Conservation (phyloP, 1,139 yeast species). For the Lodderomyces oxycetoniae region DNA sequence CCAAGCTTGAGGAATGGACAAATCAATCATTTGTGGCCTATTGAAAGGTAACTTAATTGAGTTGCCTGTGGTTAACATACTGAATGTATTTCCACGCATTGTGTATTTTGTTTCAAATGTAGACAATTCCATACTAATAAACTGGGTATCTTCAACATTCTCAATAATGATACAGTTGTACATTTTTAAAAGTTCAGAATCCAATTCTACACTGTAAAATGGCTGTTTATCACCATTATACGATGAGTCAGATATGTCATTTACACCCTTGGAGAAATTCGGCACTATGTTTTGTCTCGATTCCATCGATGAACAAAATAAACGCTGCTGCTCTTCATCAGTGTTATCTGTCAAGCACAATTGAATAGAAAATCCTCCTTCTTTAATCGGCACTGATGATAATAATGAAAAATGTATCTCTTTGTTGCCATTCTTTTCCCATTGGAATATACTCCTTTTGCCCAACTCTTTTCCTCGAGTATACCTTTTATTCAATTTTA, state of each 20-base stretch:
- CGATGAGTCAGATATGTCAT: constrained; percentile 46
- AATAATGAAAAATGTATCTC: constrained; percentile 8
- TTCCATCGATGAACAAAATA: background rate
- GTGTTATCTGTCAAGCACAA: too few relatives aligned
- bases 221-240: constrained; percentile 45
- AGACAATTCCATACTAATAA: constrained; percentile 1
- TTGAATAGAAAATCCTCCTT: too few relatives aligned
- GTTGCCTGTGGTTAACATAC: constrained; percentile 27
- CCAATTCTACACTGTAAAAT: constrained; percentile 41
- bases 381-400: constrained; percentile 8
- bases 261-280: constrained; percentile 28
- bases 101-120: constrained; percentile 14
- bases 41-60: constrained; percentile 39
- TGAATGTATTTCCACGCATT: constrained; percentile 27
- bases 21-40: constrained; percentile 36
- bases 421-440: constrained; percentile 2
- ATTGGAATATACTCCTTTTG: background rate
- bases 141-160: constrained; percentile 10
- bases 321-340: background rate
- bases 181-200: constrained; percentile 27
- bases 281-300: constrained; percentile 36
- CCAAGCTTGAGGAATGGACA: constrained; percentile 54
- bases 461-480: background rate
- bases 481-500: constrained; percentile 1
- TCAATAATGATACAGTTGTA: constrained; percentile 49